Percentiles rank a stretch among this genome's conserved stretches.
phyloP scores from a whole-genome alignment of 768 basidiomycete genomes.

The Sistotremastrum niveocremeum region DNA sequence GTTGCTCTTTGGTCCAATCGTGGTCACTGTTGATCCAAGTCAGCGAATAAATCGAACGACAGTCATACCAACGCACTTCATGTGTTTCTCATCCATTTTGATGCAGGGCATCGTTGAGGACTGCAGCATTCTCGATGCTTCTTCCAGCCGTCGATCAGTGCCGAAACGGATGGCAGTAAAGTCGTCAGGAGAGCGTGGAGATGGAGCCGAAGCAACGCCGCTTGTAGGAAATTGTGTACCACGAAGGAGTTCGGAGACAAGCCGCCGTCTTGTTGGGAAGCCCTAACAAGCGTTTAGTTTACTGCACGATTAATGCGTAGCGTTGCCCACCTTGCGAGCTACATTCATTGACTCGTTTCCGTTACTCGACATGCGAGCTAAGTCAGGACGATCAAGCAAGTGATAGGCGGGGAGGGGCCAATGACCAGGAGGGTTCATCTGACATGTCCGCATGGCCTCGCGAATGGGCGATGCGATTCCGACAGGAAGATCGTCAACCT shows the following conservation, averaged over 20 bases:
- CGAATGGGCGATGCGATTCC: conserved; percentile 66
- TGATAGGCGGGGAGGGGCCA: conserved; percentile 63
- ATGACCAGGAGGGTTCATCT: conserved; percentile 57
- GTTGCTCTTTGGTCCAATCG: conserved; percentile 77
- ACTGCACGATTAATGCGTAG: neutral
- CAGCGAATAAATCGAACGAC: neutral
- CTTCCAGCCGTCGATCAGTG: conserved; percentile 78
- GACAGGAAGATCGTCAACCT: conserved; percentile 46
- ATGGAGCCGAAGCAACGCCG: conserved; percentile 3
- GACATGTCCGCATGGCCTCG: conserved; percentile 78
- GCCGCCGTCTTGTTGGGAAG: conserved; percentile 5
- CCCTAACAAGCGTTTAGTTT: conserved; percentile 3
- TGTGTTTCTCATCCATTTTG: conserved; percentile 48
- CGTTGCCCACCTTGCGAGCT: neutral
- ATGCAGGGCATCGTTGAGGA: conserved; percentile 61
- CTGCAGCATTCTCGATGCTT: conserved; percentile 83
- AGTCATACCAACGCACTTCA: conserved; percentile 35
- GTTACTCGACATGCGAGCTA: conserved; percentile 13
- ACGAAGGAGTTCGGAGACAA: neutral
- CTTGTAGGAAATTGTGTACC: neutral
- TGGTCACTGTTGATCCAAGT: conserved; percentile 46
- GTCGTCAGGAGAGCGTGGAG: conserved; percentile 30
- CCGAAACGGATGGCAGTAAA: conserved; percentile 81
- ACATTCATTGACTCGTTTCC: neutral
- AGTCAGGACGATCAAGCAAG: conserved; percentile 60